Evolutionary conservation across 805 yeast genomes (phyloP).

Genomic region (Yarrowia hollandica): DNA sequence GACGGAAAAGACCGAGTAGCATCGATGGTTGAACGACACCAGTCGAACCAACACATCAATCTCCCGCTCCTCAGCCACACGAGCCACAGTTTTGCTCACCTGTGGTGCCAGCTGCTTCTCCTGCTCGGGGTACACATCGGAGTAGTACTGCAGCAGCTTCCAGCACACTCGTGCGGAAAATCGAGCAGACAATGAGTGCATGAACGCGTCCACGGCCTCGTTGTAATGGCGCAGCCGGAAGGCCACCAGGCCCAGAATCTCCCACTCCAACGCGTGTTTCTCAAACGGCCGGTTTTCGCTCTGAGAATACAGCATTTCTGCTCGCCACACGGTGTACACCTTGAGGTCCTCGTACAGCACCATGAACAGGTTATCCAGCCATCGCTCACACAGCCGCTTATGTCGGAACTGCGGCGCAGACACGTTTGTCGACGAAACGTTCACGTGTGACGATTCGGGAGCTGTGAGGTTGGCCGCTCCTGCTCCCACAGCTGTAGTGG

Average conservation of each 20-base stretch:
- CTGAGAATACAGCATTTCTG: constrained; percentile 83
- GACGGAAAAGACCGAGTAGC: constrained; percentile 92
- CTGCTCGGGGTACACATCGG: constrained; percentile 37
- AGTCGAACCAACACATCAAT: constrained; percentile 72
- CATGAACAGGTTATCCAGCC: constrained; percentile 76
- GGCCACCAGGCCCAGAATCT: constrained; percentile 82
- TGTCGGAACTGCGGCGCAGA: constrained; percentile 37
- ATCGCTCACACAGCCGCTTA: constrained; percentile 68
- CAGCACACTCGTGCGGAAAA: constrained; percentile 80
- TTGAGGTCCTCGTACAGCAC: constrained; percentile 65
- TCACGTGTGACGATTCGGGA: constrained; percentile 10
- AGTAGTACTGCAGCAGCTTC: constrained; percentile 67
- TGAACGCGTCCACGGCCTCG: constrained; percentile 85
- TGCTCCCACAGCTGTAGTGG: background rate
- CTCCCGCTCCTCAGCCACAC: constrained; percentile 40
- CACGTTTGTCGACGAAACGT: constrained; percentile 1
- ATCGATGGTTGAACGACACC: constrained; percentile 96
- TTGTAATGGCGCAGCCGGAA: constrained; percentile 78
- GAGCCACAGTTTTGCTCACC: constrained; percentile 36
- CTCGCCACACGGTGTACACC: constrained; percentile 88
- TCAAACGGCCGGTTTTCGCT: constrained; percentile 80
- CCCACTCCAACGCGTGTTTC: constrained; percentile 88
- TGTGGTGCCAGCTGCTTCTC: constrained; percentile 44
- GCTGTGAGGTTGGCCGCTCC: background rate
- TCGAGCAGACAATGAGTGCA: constrained; percentile 65